phyloP scores from a whole-genome alignment of 148 eudicot genomes.

The Oxyria digyna region DNA sequence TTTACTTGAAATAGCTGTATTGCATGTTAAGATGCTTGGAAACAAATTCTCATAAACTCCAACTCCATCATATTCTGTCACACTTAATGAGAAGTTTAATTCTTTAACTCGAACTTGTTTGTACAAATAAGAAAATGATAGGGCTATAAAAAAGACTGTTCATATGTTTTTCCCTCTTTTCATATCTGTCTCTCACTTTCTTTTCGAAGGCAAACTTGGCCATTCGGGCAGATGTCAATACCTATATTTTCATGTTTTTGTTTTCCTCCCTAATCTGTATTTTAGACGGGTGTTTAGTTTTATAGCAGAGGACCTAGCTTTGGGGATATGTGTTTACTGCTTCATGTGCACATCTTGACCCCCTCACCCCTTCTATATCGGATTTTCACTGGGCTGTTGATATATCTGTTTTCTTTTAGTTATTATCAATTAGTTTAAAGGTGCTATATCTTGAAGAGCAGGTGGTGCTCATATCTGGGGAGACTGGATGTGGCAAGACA shows the following conservation, averaged over 20 bases:
- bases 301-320: no score
- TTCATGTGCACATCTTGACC: no score
- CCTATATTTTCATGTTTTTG: not conserved
- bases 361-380: no score
- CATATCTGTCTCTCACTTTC: not conserved
- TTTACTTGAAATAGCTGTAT: not conserved
- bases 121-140: not conserved
- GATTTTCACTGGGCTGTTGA: no score
- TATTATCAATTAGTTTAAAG: not conserved
- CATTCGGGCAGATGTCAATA: not conserved
- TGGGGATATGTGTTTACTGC: no score
- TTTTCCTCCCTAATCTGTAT: not conserved
- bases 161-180: not conserved
- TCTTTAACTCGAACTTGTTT: not conserved
- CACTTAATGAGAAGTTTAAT: not conserved
- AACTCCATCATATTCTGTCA: not conserved
- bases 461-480: slow-evolving; percentile 95
- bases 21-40: not conserved
- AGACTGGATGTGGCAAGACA: slow-evolving; percentile 98
- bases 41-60: not conserved
- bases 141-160: not conserved
- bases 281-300: no score
- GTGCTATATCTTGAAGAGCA: slow-evolving; percentile 21
- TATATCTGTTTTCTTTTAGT: not conserved
- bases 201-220: not conserved